Conservation (phyloP, 1,139 yeast species). For the Saccharomyces pastorianus region DNA sequence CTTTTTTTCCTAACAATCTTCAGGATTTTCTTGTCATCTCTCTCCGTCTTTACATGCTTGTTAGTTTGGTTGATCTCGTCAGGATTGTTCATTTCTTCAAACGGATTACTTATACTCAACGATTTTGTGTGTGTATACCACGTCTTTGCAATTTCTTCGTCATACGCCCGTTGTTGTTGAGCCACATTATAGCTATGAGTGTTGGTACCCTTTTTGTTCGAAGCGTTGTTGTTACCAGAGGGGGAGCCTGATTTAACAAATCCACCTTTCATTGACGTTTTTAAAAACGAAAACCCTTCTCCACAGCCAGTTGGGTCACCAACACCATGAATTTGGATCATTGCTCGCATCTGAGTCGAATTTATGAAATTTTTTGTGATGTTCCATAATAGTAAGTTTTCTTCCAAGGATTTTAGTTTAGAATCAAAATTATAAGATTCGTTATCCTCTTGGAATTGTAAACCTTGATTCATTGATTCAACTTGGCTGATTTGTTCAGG, state of each 20-base stretch:
- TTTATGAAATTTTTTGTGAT: conserved; percentile 79
- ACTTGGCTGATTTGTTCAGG: conserved; percentile 87
- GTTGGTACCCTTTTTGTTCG: conserved; percentile 27
- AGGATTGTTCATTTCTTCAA: conserved; percentile 36
- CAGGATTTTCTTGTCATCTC: conserved; percentile 41
- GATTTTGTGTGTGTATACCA: conserved; percentile 83
- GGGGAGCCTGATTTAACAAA: conserved; percentile 51
- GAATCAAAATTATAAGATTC: conserved; percentile 45
- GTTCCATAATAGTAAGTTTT: conserved; percentile 92
- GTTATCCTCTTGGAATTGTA: conserved; percentile 70
- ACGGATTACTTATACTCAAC: conserved; percentile 41
- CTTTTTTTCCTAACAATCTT: conserved; percentile 72
- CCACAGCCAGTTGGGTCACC: conserved; percentile 96
- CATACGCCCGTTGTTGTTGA: conserved; percentile 84
- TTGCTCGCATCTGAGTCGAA: conserved; percentile 94
- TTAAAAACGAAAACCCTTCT: conserved; percentile 78
- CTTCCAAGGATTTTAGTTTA: conserved; percentile 52
- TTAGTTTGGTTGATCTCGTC: conserved; percentile 32
- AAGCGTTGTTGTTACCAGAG: neutral
- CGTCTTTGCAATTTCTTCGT: conserved; percentile 78
- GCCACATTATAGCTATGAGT: conserved; percentile 75
- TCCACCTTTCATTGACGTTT: conserved; percentile 93
- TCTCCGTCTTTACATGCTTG: conserved; percentile 21
- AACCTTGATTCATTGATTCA: conserved; percentile 92
- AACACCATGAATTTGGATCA: conserved; percentile 92